Evolutionary conservation across 1,284 basidiomycete genomes (phyloP).

Genomic region (Austroboletus novae-zelandiae): DNA sequence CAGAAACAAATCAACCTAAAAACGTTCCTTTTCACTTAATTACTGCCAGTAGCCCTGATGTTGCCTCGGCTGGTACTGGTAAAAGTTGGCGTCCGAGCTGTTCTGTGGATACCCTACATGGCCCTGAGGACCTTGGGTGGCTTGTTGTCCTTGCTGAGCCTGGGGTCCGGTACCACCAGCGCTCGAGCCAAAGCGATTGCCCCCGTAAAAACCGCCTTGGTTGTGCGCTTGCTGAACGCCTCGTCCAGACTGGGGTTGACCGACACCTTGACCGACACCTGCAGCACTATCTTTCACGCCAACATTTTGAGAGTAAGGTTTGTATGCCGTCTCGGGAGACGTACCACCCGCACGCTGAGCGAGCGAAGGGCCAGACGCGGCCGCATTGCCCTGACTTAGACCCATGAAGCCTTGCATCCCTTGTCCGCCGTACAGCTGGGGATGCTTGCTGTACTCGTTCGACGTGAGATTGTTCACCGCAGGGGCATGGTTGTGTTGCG

Average conservation of each 20-base stretch:
- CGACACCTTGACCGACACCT: slow-evolving; percentile 43
- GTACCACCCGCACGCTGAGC: slow-evolving; percentile 46
- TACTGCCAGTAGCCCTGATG: slow-evolving; percentile 74
- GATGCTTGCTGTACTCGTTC: slow-evolving; percentile 61
- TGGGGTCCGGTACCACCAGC: slow-evolving; percentile 42
- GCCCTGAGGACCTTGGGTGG: slow-evolving; percentile 55
- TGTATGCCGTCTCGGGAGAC: slow-evolving; percentile 72
- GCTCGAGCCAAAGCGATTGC: slow-evolving; percentile 55
- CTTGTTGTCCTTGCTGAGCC: slow-evolving; percentile 43
- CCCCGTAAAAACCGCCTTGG: slow-evolving; percentile 60
- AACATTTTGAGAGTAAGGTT: slow-evolving; percentile 57
- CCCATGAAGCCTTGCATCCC: slow-evolving; percentile 71
- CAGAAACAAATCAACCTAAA: slow-evolving; percentile 18
- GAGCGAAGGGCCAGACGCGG: slow-evolving; percentile 45
- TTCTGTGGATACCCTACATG: slow-evolving; percentile 60
- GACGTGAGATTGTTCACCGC: slow-evolving; percentile 50
- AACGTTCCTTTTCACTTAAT: slow-evolving; percentile 5
- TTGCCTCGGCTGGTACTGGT: slow-evolving; percentile 63
- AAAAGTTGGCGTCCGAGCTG: slow-evolving; percentile 60
- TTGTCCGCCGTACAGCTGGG: slow-evolving; percentile 57
- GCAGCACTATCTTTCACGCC: slow-evolving; percentile 58
- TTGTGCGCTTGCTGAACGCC: slow-evolving; percentile 43
- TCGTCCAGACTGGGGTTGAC: slow-evolving; percentile 44
- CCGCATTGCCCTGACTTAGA: slow-evolving; percentile 48
- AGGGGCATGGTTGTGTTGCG: slow-evolving; percentile 51